Evolutionary conservation across 768 basidiomycete species (phyloP), one percentile per base, ranked within the genome.

Genomic region (Strobilomyces dryophilus): DNA sequence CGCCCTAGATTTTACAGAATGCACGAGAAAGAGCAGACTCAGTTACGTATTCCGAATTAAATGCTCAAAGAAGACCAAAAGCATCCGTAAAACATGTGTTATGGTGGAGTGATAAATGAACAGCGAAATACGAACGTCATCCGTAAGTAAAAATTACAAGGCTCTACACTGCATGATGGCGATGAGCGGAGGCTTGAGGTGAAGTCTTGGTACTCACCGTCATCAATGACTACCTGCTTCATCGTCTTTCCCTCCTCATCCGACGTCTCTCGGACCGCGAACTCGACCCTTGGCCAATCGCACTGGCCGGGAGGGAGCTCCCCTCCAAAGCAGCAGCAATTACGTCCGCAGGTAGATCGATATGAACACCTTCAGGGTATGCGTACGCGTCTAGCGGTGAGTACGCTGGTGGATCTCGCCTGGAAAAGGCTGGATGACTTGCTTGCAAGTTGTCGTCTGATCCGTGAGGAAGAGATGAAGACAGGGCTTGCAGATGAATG

Each of bases 311-410:
- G 32, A 89, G 73, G 15, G 79, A 68, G 41, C 75, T 77, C 8
- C 87, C 87, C 70, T 93, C 94, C 60, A 97, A 71, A 8, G 93
- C 92, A 44, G 91, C 90, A 21, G 90, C 81, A 61, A 97, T 93
- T 52, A 95, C 81, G 60, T 97, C 94, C 32, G 93, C 91, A 24
- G 94, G 94, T 32, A 97, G 75, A 70, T 97, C 92, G 45, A 95
- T 85, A 47, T 90, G 89, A n/a, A 95, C 90, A 29, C 93, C 94
- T 39, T 92, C 92, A 47, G 84, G 76, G 62, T 92, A 91, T 24
- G 83, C 79, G 60, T 77, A 88, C n/a, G 89, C 84, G 64, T 92
- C 90, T 63, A 92, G 71, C n/a, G 91, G 90, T 7, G 90, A 91
- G 71, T 93, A 93, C 17, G 87, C 89, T 24, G 92, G 92, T 20